Evolutionary conservation across 2,329 filamentous ascomycete species (phyloP).

Genomic region (Penicillium nordicum): DNA sequence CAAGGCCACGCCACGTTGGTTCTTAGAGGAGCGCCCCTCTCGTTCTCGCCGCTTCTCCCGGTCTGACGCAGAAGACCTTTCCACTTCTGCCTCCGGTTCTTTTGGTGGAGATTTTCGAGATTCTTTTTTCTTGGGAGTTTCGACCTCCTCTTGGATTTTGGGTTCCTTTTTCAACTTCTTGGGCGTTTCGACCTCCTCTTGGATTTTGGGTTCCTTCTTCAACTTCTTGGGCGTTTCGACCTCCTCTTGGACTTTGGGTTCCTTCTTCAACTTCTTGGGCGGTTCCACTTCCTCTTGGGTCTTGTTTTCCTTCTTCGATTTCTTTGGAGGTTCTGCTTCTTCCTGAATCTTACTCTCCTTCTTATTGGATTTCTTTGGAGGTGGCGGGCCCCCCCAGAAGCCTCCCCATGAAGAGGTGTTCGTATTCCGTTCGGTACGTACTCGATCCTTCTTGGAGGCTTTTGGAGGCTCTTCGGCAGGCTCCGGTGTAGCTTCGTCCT

Average conservation of each 20-base stretch:
- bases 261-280: constrained; percentile 51
- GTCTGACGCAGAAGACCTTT: constrained; percentile 71
- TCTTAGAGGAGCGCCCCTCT: constrained; percentile 49
- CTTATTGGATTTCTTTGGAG: constrained; percentile 47
- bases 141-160: constrained; percentile 34
- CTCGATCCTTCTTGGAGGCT: constrained; percentile 67
- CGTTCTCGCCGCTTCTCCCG: constrained; percentile 55
- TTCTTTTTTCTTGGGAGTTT: constrained; percentile 31
- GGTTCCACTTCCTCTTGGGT: constrained; percentile 37
- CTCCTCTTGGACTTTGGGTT: constrained; percentile 37
- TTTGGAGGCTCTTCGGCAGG: constrained; percentile 53
- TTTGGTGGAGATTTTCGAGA: constrained; percentile 54
- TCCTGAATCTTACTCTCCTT: constrained; percentile 46
- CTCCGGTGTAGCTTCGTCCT: constrained; percentile 34
- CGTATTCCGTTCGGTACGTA: constrained; percentile 69
- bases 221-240: constrained; percentile 43
- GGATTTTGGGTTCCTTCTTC: constrained; percentile 46
- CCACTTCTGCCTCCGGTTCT: constrained; percentile 54
- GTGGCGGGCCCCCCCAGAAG: constrained; percentile 62
- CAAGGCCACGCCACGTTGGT: constrained; percentile 57
- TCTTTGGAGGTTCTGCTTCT: constrained; percentile 40
- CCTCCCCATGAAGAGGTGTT: constrained; percentile 73
- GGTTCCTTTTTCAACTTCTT: constrained; percentile 51
- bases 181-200: constrained; percentile 37
- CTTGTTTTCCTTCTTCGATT: constrained; percentile 46